A percentile compares a stretch with the other conserved stretches of the same genome.
Evolutionary conservation across 208 protist genomes (phyloP).

Genomic region (Perkinsela sp.): DNA sequence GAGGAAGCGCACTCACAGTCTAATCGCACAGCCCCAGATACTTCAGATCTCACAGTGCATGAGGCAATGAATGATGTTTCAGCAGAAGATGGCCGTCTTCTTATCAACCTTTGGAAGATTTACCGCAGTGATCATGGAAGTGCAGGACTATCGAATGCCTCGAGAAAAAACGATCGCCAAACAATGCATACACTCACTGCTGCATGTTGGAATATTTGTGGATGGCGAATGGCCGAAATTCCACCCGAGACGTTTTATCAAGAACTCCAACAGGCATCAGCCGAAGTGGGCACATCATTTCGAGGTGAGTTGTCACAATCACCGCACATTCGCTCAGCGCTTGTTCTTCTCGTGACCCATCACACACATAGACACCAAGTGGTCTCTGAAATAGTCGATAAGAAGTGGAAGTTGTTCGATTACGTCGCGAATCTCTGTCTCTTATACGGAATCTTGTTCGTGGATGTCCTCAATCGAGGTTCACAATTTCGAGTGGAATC

Average conservation of each 20-base stretch:
- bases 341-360: not conserved
- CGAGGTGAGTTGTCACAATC: not conserved
- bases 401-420: not conserved
- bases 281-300: not conserved
- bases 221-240: not conserved
- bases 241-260: not conserved
- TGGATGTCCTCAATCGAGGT: slow-evolving; percentile 32
- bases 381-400: not conserved
- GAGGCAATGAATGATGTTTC: not conserved
- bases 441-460: slow-evolving; percentile 34
- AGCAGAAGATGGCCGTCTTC: not conserved
- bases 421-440: not conserved
- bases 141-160: not conserved
- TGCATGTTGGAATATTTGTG: not conserved
- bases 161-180: not conserved
- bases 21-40: not conserved
- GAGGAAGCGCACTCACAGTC: not conserved
- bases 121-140: not conserved
- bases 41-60: not conserved
- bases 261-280: not conserved
- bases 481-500: slow-evolving; percentile 56
- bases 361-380: not conserved
- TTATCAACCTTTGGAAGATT: not conserved
- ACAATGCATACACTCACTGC: not conserved
- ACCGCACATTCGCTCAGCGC: not conserved